Base-by-base conservation (phyloP, 129 eudicot genomes). In the Artemisia annua region DNA sequence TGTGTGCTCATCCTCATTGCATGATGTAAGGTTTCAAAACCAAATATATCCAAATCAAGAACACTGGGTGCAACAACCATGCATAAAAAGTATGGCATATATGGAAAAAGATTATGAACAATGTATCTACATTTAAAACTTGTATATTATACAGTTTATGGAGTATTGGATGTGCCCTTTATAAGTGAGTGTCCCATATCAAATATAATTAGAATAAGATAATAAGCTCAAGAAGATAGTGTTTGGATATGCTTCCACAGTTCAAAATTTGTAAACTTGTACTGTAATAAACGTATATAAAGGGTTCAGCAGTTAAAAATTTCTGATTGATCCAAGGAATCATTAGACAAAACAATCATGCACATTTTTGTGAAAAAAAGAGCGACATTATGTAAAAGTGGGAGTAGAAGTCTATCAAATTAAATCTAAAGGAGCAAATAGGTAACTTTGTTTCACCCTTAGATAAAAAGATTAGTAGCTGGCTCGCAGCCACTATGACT, bases 21-120 rank as follows among this genome's bases (percentile, higher is more conserved):
- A 30, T 62, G 67, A 14, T 62, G 67, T 11, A 62, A 4, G 4
- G 48, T 62, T 30, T 62, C 48, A 13, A 62, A 26, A 30, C 48
- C 48, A 63, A 63, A 63, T 32, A 63, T 32, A 63, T 63, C 67
- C 1, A 32, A 63, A 32, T 30, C 67, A 1, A 63, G 48, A 30
- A 63, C 67, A 30, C 67, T 22, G 4, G 48, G 48, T 30, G 67
- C 67, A 63, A 63, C 48, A 32, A 20, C 67, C 48, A 49, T 63
- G 22, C 48, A 63, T 14, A 14, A 14, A 63, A 10, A 32, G 49
- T 63, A 60, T 4, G 59, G 59, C 12, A 5, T 20, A 13, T 28
- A 28, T 1, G 12, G 35, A n/a, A n/a, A 28, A 7, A 61, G 9
- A 8, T 61, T 11, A 24, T 61, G 66, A 60, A 28, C 48, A 26